A percentile compares a stretch with the other conserved stretches of the same genome.
phyloP scores from a whole-genome alignment of 306 rosid genomes.

The Fagus sylvatica region DNA sequence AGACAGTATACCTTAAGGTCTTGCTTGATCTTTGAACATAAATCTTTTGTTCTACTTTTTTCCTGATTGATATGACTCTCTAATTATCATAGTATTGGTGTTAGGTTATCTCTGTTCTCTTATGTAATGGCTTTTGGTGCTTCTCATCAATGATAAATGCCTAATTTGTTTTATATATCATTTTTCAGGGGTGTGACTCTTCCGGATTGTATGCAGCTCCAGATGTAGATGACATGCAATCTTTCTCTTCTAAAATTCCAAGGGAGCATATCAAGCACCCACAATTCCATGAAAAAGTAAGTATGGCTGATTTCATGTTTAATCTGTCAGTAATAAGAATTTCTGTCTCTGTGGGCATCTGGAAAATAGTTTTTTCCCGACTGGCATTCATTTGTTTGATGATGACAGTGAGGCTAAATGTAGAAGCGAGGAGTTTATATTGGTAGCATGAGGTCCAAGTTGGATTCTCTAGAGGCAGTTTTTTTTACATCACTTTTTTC shows the following conservation, averaged over 20 bases:
- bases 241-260: slow-evolving; percentile 19
- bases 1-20: slow-evolving; percentile 32
- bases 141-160: slow-evolving; percentile 17
- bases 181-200: slow-evolving; percentile 32
- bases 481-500: neutral
- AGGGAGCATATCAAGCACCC: slow-evolving; percentile 3
- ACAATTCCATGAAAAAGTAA: slow-evolving; percentile 37
- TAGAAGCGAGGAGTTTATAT: neutral
- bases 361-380: neutral
- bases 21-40: slow-evolving; percentile 24
- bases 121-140: slow-evolving; percentile 10
- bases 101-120: neutral
- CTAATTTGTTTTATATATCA: slow-evolving; percentile 8
- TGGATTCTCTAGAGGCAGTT: neutral
- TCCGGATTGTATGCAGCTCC: slow-evolving; percentile 22
- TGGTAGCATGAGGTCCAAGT: neutral
- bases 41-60: slow-evolving; percentile 5
- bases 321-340: slow-evolving; percentile 13
- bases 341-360: neutral
- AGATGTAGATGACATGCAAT: slow-evolving; percentile 20
- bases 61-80: slow-evolving; percentile 1
- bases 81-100: slow-evolving; percentile 9
- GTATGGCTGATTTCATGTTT: slow-evolving; percentile 34
- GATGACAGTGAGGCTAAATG: neutral
- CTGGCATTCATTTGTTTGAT: neutral